Base-by-base conservation (phyloP, 257 asterid species). In the Striga asiatica region DNA sequence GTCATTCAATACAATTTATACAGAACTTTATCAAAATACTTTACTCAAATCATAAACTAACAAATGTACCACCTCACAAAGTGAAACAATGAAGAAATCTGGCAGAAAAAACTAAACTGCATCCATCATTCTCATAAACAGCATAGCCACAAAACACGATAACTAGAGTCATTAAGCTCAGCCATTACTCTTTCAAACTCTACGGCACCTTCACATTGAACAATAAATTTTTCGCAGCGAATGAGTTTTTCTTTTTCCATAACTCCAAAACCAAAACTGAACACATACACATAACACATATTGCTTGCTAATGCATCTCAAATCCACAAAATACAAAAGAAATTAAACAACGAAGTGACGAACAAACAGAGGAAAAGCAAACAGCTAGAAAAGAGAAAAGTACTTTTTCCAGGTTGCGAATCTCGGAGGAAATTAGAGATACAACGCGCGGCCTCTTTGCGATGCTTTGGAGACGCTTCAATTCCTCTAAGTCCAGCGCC, bases 391-490 rank as follows among this genome's bases (percentile, higher is more conserved):
- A 16, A 42, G 14, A 8, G 49, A 22, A 29, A 25, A 8, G 19
- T 12, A 88, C 97, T 95, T 82, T 81, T 60, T 83, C 85, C 68
- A 89, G 60, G 56, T 69, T 78, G 31, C 37, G 71, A 58, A 85
- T 83, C 70, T 86, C 89, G n/a, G 84, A 41, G 10, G 89, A 81
- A 51, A 89, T 70, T 6, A 86, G 85, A 43, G 96, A 78, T 42
- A 74, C 66, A 48, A 86, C 75, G 18, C 85, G 85, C 25, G 95
- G 95, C 48, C 95, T 78, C 70, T 83, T 89, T 1, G 96, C 93
- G 38, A 86, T 78, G 76, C 68, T 68, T 18, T 78, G 93, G 19
- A 89, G 93, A 32, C 78, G 86, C 68, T 73, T 84, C 77, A 89
- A 54, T 60, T 89, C 98, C 62, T 78, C 89, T 73, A 89, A 66